These are phyloP conservation scores for Starmera amethionina DNA, from an alignment of 805 yeast species.

Conservation along the genomic window DNA sequence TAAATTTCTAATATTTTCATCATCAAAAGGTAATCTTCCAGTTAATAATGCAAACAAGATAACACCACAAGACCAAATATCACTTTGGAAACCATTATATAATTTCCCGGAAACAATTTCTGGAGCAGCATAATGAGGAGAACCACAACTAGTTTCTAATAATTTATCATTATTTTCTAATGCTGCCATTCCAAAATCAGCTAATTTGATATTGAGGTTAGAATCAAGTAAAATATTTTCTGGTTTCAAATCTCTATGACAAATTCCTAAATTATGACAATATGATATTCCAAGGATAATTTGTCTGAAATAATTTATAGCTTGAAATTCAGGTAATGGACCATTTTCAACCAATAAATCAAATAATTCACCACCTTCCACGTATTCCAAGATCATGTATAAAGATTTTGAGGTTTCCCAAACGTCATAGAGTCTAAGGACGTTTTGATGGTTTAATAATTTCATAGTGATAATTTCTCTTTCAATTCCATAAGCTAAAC, in stretches of 20 bases:
- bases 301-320: constrained; percentile 69
- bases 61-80: constrained; percentile 86
- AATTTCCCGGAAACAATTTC: constrained; percentile 72
- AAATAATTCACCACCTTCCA: constrained; percentile 82
- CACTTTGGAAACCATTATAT: constrained; percentile 79
- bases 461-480: constrained; percentile 97
- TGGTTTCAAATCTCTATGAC: constrained; percentile 78
- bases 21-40: constrained; percentile 79
- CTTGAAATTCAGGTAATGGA: constrained; percentile 61
- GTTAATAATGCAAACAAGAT: constrained; percentile 70
- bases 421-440: constrained; percentile 88
- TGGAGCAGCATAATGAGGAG: constrained; percentile 86
- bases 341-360: constrained; percentile 64
- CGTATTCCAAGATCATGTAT: constrained; percentile 69
- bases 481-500: constrained; percentile 91
- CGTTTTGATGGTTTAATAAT: constrained; percentile 85
- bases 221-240: constrained; percentile 67
- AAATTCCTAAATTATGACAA: constrained; percentile 71
- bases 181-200: constrained; percentile 89
- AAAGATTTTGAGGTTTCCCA: constrained; percentile 95
- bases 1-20: constrained; percentile 64
- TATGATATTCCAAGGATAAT: constrained; percentile 71
- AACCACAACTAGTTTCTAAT: constrained; percentile 75
- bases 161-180: constrained; percentile 61
- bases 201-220: constrained; percentile 61